Conservation (phyloP, 1,284 basidiomycete species). For the Leccinum huronense region DNA sequence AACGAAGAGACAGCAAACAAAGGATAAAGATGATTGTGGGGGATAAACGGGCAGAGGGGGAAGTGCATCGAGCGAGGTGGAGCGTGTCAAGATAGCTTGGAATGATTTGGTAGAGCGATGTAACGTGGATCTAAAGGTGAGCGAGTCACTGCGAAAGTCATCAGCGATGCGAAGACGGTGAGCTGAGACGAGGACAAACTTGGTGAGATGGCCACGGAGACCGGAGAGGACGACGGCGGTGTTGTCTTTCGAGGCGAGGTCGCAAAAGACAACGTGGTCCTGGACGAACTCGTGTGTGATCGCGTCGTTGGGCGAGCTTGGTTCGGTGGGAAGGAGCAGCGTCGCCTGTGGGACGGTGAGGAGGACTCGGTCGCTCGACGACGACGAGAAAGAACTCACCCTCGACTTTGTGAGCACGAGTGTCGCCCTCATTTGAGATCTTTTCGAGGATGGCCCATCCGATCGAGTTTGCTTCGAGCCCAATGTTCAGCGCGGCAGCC, state of each 20-base stretch:
- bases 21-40: conserved; percentile 48
- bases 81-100: conserved; percentile 57
- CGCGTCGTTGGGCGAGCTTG: conserved; percentile 42
- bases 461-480: conserved; percentile 65
- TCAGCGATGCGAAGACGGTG: conserved; percentile 9
- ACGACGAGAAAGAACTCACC: conserved; percentile 42
- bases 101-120: conserved; percentile 61
- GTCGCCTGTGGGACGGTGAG: conserved; percentile 55
- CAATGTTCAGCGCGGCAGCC: conserved; percentile 73
- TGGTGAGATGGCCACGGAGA: conserved; percentile 63
- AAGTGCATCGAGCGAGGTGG: conserved; percentile 48
- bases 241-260: conserved; percentile 45
- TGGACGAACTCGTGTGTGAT: conserved; percentile 74
- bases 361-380: background rate
- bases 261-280: conserved; percentile 73
- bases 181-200: conserved; percentile 42
- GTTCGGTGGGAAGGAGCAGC: conserved; percentile 71
- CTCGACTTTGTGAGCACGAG: conserved; percentile 62
- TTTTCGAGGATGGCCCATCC: conserved; percentile 86
- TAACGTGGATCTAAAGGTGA: conserved; percentile 67
- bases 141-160: conserved; percentile 44
- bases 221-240: conserved; percentile 73
- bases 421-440: conserved; percentile 64
- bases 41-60: conserved; percentile 45
- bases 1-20: conserved; percentile 50